Evolutionary conservation across 2,329 filamentous ascomycete species (phyloP), one percentile per base, ranked within the genome.

Genomic region (Cercospora citrullina): DNA sequence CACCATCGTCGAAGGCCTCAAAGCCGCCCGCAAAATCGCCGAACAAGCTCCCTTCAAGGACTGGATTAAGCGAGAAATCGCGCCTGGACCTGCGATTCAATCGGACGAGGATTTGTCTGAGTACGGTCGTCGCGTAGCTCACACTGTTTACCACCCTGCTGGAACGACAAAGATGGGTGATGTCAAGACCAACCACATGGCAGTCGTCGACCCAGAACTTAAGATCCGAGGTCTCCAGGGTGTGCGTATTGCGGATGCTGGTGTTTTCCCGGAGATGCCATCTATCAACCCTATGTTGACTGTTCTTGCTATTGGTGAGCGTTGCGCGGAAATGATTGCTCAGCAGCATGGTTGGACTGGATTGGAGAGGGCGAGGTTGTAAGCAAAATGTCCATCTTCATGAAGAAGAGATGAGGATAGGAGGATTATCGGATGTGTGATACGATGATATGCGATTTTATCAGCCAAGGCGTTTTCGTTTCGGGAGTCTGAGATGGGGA

Each of bases 121-220:
- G 81, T 96, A 96, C 79, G 93, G 91, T 39, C 87, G 93, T 58
- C 87, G 88, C 57, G 93, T 87, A 5, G 92, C 92, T 4, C 93
- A 96, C 80, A 96, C 93, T 1, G 92, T 96, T 31, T 96, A 96
- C 81, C 93, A 96, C 80, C 93, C 93, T 0, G 90, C 91, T 12
- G 93, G 93, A 63, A 96, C 93, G 18, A 95, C 92, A 65, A 93
- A 93, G 85, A 96, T 96, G 93, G 92, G 92, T 36, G 89, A 94
- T 75, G 81, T 91, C 5, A 79, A 79, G 65, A 86, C 83, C 63
- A 91, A 96, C 77, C 81, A 86, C 60, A 81, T 89, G 78, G 92
- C 92, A 5, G 93, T 96, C 21, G 93, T 96, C n/a, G 90, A 95
- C 76, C 85, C 86, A 28, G 84, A 90, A 76, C 81, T 96, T 70